Percentiles rank a stretch among this genome's conserved stretches.
phyloP scores from a whole-genome alignment of 139 green algal genomes.

The Chlamydomonas sphaeroides region DNA sequence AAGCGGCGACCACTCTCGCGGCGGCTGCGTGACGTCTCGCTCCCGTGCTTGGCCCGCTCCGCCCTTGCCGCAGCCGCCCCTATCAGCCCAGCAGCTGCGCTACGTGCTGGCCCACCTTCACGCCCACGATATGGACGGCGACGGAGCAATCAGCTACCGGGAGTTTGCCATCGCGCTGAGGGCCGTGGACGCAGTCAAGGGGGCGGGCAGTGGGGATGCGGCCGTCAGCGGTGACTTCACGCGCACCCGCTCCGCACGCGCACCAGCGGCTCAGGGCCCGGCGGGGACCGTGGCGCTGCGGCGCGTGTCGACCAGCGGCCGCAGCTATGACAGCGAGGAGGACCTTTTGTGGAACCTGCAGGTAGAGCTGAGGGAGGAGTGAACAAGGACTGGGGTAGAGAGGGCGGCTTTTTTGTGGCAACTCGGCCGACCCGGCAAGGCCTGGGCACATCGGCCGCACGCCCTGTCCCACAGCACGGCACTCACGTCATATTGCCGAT shows the following conservation, averaged over 20 bases:
- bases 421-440: too few species aligned
- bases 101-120: constrained; percentile 28
- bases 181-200: background rate
- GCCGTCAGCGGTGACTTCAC: background rate
- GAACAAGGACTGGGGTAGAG: too few species aligned
- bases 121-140: constrained; percentile 37
- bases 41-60: too few species aligned
- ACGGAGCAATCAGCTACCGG: constrained; percentile 7
- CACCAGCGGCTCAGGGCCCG: background rate
- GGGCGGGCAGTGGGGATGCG: background rate
- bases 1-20: too few species aligned
- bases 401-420: too few species aligned
- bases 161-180: constrained; percentile 32
- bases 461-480: too few species aligned
- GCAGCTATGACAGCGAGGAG: background rate
- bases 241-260: background rate
- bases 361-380: too few species aligned
- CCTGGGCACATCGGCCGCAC: too few species aligned
- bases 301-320: too few species aligned
- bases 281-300: too few species aligned
- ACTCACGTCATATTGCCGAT: too few species aligned
- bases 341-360: constrained; percentile 8
- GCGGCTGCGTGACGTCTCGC: too few species aligned
- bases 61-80: constrained; percentile 13
- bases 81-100: constrained; percentile 37